A percentile compares a stretch with the other conserved stretches of the same genome.
Evolutionary conservation across 768 basidiomycete species (phyloP).

Genomic region (Lactifluus echinatus): DNA sequence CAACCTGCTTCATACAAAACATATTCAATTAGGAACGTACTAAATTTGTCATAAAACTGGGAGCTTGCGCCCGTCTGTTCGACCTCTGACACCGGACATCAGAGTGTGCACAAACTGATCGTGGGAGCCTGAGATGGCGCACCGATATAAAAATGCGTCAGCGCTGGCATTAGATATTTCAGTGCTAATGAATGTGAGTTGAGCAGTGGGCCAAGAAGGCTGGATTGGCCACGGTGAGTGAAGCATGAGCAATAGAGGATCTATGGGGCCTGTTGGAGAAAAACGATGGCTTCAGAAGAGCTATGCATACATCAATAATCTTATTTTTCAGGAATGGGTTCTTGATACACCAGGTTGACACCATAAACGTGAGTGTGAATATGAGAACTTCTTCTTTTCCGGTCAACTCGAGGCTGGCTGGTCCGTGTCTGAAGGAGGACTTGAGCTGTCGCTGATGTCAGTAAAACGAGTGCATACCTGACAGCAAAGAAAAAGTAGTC

Average conservation of each 20-base stretch:
- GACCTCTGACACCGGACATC: conserved; percentile 53
- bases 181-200: conserved; percentile 81
- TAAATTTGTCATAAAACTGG: conserved; percentile 98
- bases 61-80: conserved; percentile 96
- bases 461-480: conserved; percentile 41
- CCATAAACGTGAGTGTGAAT: conserved; percentile 85
- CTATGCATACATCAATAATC: conserved; percentile 70
- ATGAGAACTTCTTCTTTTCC: conserved; percentile 83
- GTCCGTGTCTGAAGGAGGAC: conserved; percentile 39
- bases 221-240: conserved; percentile 54
- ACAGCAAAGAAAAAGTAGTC: conserved; percentile 82
- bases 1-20: background rate
- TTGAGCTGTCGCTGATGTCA: background rate
- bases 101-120: background rate
- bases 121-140: conserved; percentile 20
- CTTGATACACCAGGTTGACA: conserved; percentile 96
- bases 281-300: background rate
- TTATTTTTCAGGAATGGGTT: conserved; percentile 97
- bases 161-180: conserved; percentile 79
- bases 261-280: conserved; percentile 29
- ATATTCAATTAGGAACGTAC: conserved; percentile 37
- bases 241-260: conserved; percentile 67
- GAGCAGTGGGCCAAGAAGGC: conserved; percentile 73
- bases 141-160: conserved; percentile 96
- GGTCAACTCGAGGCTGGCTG: conserved; percentile 72